Evolutionary conservation across 306 rosid species (phyloP).

Genomic region (Cucurbita pepo): DNA sequence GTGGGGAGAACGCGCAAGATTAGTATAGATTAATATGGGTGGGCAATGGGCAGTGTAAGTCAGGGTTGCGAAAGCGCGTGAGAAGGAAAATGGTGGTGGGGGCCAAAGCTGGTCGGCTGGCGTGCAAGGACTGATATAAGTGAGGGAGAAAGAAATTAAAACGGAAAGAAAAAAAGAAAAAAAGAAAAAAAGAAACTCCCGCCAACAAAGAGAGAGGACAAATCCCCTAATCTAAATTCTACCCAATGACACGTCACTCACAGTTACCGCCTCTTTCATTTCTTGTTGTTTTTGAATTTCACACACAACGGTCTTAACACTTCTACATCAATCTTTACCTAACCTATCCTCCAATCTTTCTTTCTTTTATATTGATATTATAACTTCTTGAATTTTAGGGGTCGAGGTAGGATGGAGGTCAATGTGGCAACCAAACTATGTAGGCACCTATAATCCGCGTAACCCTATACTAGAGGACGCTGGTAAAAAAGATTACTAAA

Average conservation of each 20-base stretch:
- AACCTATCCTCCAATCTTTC: background rate
- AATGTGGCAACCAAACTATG: no score
- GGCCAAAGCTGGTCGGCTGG: background rate
- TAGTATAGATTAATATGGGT: background rate
- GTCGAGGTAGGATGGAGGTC: no score
- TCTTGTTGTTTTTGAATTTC: background rate
- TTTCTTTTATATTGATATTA: no score
- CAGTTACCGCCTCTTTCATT: background rate
- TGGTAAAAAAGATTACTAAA: no score
- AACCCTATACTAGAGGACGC: no score
- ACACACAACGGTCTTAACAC: background rate
- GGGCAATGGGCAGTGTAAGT: background rate
- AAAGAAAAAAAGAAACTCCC: background rate
- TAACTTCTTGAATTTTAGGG: no score
- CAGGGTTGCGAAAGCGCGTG: background rate
- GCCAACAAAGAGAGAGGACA: background rate
- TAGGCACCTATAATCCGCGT: no score
- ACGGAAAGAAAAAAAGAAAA: background rate
- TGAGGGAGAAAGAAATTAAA: background rate
- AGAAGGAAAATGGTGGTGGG: background rate
- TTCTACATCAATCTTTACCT: background rate
- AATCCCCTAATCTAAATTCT: background rate
- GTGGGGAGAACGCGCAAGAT: background rate
- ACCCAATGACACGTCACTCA: background rate
- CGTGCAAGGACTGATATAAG: background rate